Conservation (phyloP, 2,329 filamentous ascomycete species). For the Ophiosphaerella korrae region DNA sequence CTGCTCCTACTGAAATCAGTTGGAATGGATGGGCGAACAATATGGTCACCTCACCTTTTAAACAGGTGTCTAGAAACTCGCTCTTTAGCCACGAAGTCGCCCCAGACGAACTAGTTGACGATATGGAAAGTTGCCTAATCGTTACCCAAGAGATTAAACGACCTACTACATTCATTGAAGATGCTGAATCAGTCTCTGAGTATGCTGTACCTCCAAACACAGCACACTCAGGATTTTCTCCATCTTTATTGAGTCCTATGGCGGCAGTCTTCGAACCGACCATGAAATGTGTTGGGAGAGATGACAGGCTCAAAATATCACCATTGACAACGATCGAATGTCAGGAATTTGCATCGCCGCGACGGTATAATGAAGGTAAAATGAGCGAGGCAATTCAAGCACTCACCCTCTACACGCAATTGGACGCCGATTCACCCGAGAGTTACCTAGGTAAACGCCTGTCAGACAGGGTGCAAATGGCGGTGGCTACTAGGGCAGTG, state of each 20-base stretch:
- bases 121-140: background rate
- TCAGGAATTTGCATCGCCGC: background rate
- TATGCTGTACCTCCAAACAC: slow-evolving; percentile 20
- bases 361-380: slow-evolving; percentile 3
- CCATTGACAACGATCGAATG: background rate
- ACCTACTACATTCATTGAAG: slow-evolving; percentile 4
- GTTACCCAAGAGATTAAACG: slow-evolving; percentile 2
- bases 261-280: slow-evolving; percentile 32
- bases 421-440: too few species aligned
- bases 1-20: slow-evolving; percentile 24
- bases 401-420: too few species aligned
- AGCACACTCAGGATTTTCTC: slow-evolving; percentile 11
- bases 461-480: too few species aligned
- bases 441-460: too few species aligned
- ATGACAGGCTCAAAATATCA: slow-evolving; percentile 1
- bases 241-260: slow-evolving; percentile 24
- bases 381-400: too few species aligned
- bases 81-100: slow-evolving; percentile 23
- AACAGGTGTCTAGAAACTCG: slow-evolving; percentile 15
- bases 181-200: background rate
- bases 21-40: slow-evolving; percentile 42
- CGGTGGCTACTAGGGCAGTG: too few species aligned
- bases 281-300: background rate
- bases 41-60: slow-evolving; percentile 27
- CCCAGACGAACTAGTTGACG: slow-evolving; percentile 20